Percentiles rank a stretch among this genome's conserved stretches.
phyloP scores from a whole-genome alignment of 306 rosid species.

The Lupinus albus region DNA sequence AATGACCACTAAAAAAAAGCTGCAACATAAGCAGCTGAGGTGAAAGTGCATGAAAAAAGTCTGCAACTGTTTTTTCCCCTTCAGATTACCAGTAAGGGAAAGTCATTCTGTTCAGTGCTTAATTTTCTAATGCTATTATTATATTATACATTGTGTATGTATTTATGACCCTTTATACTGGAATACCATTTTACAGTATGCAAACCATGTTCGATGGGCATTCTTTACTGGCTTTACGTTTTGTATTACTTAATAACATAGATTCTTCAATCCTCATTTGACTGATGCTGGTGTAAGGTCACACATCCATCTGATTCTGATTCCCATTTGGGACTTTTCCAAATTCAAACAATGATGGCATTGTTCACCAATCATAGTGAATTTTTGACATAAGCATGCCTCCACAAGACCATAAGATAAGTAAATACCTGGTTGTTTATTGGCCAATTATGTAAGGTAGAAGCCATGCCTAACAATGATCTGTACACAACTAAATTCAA shows the following conservation, averaged over 20 bases:
- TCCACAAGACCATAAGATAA: background rate
- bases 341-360: background rate
- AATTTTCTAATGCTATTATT: conserved; percentile 36
- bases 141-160: conserved; percentile 43
- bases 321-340: background rate
- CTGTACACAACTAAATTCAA: background rate
- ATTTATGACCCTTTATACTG: conserved; percentile 39
- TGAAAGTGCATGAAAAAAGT: conserved; percentile 28
- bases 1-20: conserved; percentile 1
- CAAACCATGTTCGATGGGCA: conserved; percentile 31
- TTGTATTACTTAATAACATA: conserved; percentile 2
- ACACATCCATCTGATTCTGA: background rate
- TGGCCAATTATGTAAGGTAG: background rate
- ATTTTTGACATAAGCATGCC: background rate
- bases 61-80: conserved; percentile 31
- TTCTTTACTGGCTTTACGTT: conserved; percentile 3
- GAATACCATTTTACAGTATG: conserved; percentile 32
- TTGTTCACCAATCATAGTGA: background rate
- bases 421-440: background rate
- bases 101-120: no score
- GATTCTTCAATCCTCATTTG: conserved; percentile 18
- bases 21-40: conserved; percentile 37
- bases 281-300: background rate
- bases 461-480: conserved; percentile 17
- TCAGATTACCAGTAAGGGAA: background rate